Conservation (phyloP, 2,329 filamentous ascomycete species). For the Cytospora schulzeri region DNA sequence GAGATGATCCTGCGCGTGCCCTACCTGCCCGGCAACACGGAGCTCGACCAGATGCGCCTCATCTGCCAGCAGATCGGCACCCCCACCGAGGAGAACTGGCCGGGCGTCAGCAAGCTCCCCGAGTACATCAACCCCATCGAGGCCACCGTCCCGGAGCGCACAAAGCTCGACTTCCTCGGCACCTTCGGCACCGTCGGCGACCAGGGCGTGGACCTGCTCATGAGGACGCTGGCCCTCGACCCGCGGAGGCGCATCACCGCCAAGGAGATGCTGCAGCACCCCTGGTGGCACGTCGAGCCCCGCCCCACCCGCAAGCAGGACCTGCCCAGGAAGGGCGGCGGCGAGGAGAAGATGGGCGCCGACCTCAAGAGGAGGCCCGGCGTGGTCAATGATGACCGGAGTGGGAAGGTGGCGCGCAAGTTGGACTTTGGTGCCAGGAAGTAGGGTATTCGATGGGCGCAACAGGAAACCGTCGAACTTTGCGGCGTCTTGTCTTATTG, state of each 20-base stretch:
- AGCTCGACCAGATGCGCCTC: constrained; percentile 82
- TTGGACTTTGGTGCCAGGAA: constrained; percentile 69
- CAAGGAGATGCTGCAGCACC: constrained; percentile 74
- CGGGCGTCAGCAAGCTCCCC: constrained; percentile 78
- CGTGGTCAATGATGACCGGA: constrained; percentile 57
- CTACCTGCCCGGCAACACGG: constrained; percentile 80
- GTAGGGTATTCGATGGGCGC: constrained; percentile 23
- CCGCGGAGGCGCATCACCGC: constrained; percentile 83
- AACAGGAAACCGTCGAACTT: background rate
- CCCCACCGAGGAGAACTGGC: constrained; percentile 93
- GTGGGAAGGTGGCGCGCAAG: constrained; percentile 78
- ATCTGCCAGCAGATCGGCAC: constrained; percentile 87
- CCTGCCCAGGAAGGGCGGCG: constrained; percentile 73
- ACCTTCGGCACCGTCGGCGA: constrained; percentile 80
- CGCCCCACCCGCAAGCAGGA: constrained; percentile 80
- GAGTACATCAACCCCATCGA: constrained; percentile 74
- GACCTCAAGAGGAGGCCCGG: constrained; percentile 80
- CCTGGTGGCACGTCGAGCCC: constrained; percentile 84
- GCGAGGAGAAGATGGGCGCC: constrained; percentile 74
- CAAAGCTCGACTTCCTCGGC: constrained; percentile 71
- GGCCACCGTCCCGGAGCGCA: constrained; percentile 60
- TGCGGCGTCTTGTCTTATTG: background rate
- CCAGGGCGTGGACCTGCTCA: constrained; percentile 84
- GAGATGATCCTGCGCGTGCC: constrained; percentile 83
- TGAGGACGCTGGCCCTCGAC: constrained; percentile 82